These are phyloP conservation scores for Fusarium pseudocircinatum DNA, from an alignment of 2,329 filamentous ascomycete species.

Conservation along the genomic window DNA sequence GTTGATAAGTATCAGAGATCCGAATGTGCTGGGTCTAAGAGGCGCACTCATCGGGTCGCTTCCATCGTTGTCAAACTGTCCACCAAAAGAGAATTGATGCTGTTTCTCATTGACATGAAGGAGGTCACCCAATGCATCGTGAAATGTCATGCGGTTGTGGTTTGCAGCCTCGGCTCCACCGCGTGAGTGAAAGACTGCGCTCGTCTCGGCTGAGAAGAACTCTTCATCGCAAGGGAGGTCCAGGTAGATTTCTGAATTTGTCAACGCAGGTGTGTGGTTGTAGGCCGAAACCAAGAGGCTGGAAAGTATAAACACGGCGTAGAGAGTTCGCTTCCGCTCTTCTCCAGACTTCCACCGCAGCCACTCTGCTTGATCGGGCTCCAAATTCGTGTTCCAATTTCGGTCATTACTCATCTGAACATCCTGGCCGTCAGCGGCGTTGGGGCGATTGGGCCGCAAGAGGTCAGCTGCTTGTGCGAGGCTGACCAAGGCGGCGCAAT, in stretches of 20 bases:
- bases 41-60: conserved; percentile 66
- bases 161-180: conserved; percentile 77
- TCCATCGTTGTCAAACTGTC: conserved; percentile 28
- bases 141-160: conserved; percentile 80
- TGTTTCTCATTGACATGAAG: conserved; percentile 78
- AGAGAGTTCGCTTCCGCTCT: conserved; percentile 92
- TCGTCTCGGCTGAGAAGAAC: conserved; percentile 84
- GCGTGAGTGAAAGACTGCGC: conserved; percentile 81
- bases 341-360: conserved; percentile 87
- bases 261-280: conserved; percentile 89
- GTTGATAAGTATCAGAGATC: conserved; percentile 90
- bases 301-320: conserved; percentile 89
- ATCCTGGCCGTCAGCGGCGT: conserved; percentile 60
- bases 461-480: conserved; percentile 90
- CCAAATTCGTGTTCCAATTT: conserved; percentile 57
- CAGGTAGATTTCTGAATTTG: conserved; percentile 91
- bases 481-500: conserved; percentile 90
- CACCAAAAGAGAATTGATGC: conserved; percentile 54
- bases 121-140: conserved; percentile 81
- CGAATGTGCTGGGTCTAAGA: conserved; percentile 87
- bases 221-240: conserved; percentile 94
- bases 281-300: conserved; percentile 92
- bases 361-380: conserved; percentile 71
- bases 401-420: conserved; percentile 66
- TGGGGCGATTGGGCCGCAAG: conserved; percentile 57